Base-by-base conservation (phyloP, 225 moss, liverwort and hornwort genomes). In the Ulota crispa region DNA sequence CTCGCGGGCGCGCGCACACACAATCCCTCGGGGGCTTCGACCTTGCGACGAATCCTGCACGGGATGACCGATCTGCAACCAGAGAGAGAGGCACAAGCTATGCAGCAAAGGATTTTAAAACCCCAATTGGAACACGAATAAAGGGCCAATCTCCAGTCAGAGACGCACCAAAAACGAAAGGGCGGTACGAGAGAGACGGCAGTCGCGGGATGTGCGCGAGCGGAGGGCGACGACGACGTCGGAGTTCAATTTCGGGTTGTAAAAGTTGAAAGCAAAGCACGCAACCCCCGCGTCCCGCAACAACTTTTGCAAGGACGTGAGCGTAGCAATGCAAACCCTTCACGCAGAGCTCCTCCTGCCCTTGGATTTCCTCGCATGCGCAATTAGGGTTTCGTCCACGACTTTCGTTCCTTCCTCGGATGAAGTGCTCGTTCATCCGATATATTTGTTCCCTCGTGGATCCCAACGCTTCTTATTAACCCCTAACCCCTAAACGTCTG, bases 31-130 rank as follows among this genome's bases (percentile, higher is more conserved):
- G 60, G 60, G 41, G 56, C 64, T 72, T 66, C 77, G 26, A 78
- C 52, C 83, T 75, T 76, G 50, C 67, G 19, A 83, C 18, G 52
- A 63, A 52, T 70, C 65, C 71, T 71, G 79, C 66, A 84, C 13
- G 50, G 50, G 34, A 52, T 68, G 55, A 3, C 68, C 80, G 73
- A 83, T 87, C 87, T 83, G 63, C 80, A 45, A 73, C 61, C 72
- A 72, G 59, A 80, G 70, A 72, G 65, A 71, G 12, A 45, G 62
- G 53, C 20, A 63, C 42, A 80, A 56, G 37, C 19, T 66, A 53
- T 65, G 61, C 41, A 4, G 27, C 27, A 61, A 68, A 76, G 61
- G 41, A 43, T 4, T 6, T 64, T 19, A 57, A 26, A 83, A 78
- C 83, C 78, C 83, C 78, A 73, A 78, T 73, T 59, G 57, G 47